These are phyloP conservation scores for Ophiocordyceps camponoti-leonardi DNA, from an alignment of 2,329 filamentous ascomycete species.

Conservation along the genomic window DNA sequence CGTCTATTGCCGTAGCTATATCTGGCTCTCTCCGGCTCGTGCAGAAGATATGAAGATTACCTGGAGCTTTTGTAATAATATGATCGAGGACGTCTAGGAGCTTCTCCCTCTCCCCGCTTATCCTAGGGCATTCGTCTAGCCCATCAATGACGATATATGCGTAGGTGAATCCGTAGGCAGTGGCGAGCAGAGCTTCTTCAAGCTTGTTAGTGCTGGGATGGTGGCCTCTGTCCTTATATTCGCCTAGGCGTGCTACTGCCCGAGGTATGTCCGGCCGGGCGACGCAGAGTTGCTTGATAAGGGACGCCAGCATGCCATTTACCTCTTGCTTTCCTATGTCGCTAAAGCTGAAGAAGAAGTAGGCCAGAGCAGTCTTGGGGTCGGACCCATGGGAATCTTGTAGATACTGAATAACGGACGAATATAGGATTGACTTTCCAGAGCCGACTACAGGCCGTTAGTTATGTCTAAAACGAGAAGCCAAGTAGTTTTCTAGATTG, in stretches of 20 bases:
- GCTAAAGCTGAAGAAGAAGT: constrained; percentile 3
- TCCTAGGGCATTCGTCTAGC: constrained; percentile 1
- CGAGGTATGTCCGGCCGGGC: constrained; percentile 1
- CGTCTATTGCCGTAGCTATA: not conserved
- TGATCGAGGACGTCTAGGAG: not conserved
- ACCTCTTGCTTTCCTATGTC: constrained; percentile 1
- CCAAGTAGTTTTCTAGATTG: not conserved
- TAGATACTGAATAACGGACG: not conserved
- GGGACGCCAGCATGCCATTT: constrained; percentile 1
- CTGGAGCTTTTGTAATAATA: too few species aligned
- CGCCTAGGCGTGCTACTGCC: not conserved
- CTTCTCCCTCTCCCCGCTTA: not conserved
- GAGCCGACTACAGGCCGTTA: not conserved
- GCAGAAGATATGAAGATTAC: constrained; percentile 3
- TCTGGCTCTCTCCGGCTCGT: constrained; percentile 2
- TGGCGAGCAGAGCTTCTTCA: not conserved
- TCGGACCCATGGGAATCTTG: too few species aligned
- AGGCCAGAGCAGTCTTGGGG: too few species aligned
- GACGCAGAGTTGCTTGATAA: constrained; percentile 2
- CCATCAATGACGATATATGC: constrained; percentile 2
- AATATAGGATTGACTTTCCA: not conserved
- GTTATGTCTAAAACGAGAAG: not conserved
- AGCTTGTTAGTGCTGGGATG: not conserved
- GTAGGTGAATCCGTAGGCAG: not conserved
- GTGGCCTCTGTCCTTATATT: not conserved